A percentile compares a stretch with the other conserved stretches of the same genome.
Evolutionary conservation across 1,139 yeast genomes (phyloP).

Genomic region (Pichia inconspicua): DNA sequence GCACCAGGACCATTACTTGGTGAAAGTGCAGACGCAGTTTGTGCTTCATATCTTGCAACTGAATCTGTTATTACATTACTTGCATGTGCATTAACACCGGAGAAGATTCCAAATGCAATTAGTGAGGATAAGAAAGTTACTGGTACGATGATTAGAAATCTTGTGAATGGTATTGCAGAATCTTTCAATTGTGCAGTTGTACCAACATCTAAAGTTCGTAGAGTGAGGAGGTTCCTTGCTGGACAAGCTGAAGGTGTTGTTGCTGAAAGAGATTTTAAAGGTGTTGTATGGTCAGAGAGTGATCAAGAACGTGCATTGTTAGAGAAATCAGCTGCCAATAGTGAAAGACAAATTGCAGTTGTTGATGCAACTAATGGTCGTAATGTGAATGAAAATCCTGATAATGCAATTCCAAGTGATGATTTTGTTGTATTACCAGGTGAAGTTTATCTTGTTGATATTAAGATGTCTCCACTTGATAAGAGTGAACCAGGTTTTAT

Average conservation of each 20-base stretch:
- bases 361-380: conserved; percentile 28
- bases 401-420: conserved; percentile 61
- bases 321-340: conserved; percentile 31
- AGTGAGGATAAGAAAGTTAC: conserved; percentile 33
- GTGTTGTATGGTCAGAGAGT: conserved; percentile 84
- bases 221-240: conserved; percentile 86
- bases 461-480: conserved; percentile 63
- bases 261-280: conserved; percentile 86
- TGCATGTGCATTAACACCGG: conserved; percentile 69
- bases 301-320: conserved; percentile 64
- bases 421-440: conserved; percentile 69
- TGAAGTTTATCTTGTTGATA: conserved; percentile 80
- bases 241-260: conserved; percentile 92
- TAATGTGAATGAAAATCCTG: conserved; percentile 23
- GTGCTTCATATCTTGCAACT: conserved; percentile 83
- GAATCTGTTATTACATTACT: conserved; percentile 73
- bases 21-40: conserved; percentile 76
- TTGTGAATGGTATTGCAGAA: conserved; percentile 77
- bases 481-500: conserved; percentile 51
- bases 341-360: conserved; percentile 35
- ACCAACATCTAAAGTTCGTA: conserved; percentile 88
- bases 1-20: conserved; percentile 81
- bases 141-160: conserved; percentile 59
- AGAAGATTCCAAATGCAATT: conserved; percentile 44
- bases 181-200: conserved; percentile 76